phyloP scores from a whole-genome alignment of 192 early-diverging fungal species.

The Gaertneriomyces sp. region DNA sequence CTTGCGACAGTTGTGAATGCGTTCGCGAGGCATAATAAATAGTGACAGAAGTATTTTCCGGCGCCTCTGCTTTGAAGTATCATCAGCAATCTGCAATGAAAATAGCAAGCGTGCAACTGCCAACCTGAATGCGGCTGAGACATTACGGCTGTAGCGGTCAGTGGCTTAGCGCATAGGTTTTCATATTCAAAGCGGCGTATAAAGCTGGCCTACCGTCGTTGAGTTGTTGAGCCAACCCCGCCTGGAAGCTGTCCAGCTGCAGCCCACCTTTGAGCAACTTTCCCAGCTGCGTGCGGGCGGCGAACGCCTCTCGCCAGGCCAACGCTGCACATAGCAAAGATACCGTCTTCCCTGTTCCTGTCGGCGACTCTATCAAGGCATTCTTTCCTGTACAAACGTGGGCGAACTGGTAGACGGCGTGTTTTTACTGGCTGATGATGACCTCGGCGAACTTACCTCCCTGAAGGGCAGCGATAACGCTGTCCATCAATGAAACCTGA shows the following conservation, averaged over 20 bases:
- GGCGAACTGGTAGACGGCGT: background rate
- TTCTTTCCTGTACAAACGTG: constrained; percentile 51
- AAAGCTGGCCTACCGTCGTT: background rate
- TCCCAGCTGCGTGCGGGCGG: constrained; percentile 28
- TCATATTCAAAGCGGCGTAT: too few species aligned
- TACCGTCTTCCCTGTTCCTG: constrained; percentile 76
- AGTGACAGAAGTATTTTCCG: background rate
- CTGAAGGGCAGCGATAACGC: constrained; percentile 42
- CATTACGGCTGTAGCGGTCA: too few species aligned
- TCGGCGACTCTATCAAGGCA: constrained; percentile 58
- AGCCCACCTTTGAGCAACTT: background rate
- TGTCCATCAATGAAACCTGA: constrained; percentile 64
- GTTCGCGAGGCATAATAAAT: constrained; percentile 40
- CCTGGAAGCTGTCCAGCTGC: background rate
- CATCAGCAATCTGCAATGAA: too few species aligned
- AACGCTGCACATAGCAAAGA: constrained; percentile 66
- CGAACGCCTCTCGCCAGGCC: constrained; percentile 57
- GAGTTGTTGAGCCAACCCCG: background rate
- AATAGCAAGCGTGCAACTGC: too few species aligned
- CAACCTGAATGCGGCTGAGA: too few species aligned
- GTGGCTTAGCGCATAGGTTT: too few species aligned
- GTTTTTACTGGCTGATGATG: constrained; percentile 21
- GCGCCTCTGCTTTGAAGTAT: too few species aligned
- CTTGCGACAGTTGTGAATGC: constrained; percentile 59
- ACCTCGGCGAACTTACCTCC: background rate